phyloP scores from a whole-genome alignment of 352 stramenopile genomes.

The Bremia lactucae region DNA sequence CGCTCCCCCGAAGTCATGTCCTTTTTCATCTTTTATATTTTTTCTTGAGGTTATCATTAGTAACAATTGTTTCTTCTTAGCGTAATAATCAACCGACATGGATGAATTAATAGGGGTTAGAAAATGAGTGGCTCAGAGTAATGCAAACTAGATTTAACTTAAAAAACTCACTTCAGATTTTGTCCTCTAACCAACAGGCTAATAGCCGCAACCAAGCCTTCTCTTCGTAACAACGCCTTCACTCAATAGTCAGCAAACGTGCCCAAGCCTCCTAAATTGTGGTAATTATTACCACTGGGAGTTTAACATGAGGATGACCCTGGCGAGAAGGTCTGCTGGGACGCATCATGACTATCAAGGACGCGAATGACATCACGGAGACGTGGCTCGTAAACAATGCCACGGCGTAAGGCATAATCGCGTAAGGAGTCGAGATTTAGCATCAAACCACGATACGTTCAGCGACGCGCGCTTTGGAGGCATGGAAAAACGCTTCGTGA shows the following conservation, averaged over 20 bases:
- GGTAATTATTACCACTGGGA: not conserved
- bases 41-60: too few species aligned
- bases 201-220: not conserved
- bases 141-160: too few species aligned
- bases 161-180: too few species aligned
- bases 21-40: too few species aligned
- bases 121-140: too few species aligned
- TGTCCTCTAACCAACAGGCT: too few species aligned
- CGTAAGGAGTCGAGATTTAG: conserved; percentile 6
- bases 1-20: too few species aligned
- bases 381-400: conserved; percentile 8
- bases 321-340: too few species aligned
- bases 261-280: not conserved
- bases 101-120: too few species aligned
- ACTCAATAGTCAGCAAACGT: not conserved
- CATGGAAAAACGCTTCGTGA: not conserved
- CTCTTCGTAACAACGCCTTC: not conserved
- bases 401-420: conserved; percentile 20
- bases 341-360: too few species aligned
- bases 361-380: conserved; percentile 12
- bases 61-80: too few species aligned
- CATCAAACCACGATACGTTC: not conserved
- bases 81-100: too few species aligned
- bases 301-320: not conserved
- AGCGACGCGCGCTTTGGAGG: not conserved